A percentile compares a stretch with the other conserved stretches of the same genome.
Evolutionary conservation across 2,329 filamentous ascomycete species (phyloP).

Genomic region (Clarireedia monteithiana): DNA sequence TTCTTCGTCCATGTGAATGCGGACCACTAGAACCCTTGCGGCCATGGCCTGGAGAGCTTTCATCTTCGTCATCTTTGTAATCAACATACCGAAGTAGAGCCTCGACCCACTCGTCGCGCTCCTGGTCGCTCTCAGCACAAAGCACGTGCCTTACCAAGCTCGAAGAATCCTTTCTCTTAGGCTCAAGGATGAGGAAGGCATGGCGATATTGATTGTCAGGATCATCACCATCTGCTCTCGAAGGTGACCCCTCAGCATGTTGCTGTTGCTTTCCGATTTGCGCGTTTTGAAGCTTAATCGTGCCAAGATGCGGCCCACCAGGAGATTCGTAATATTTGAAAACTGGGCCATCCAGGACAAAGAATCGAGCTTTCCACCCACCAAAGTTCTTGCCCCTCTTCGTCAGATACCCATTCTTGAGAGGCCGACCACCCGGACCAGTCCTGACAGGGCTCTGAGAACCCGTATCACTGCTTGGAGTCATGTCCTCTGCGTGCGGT

Average conservation of each 20-base stretch:
- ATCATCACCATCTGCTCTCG: constrained; percentile 57
- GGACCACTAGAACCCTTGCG: constrained; percentile 34
- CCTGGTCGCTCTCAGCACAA: constrained; percentile 87
- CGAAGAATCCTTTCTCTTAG: constrained; percentile 89
- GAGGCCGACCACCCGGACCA: constrained; percentile 57
- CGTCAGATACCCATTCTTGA: constrained; percentile 85
- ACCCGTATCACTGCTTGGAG: constrained; percentile 31
- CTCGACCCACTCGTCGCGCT: constrained; percentile 92
- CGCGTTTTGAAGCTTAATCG: constrained; percentile 83
- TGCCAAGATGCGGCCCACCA: constrained; percentile 82
- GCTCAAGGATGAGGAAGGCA: constrained; percentile 89
- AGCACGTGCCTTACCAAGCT: constrained; percentile 87
- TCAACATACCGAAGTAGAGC: constrained; percentile 86
- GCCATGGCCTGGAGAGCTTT: constrained; percentile 39
- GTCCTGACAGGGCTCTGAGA: constrained; percentile 35
- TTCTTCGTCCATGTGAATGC: constrained; percentile 38
- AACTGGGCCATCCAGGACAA: constrained; percentile 60
- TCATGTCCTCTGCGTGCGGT: constrained; percentile 51
- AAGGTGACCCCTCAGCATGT: constrained; percentile 50
- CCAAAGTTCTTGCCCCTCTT: constrained; percentile 98
- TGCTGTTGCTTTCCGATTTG: constrained; percentile 88
- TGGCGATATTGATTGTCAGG: constrained; percentile 92
- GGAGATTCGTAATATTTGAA: constrained; percentile 89
- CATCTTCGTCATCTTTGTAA: constrained; percentile 52
- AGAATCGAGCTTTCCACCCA: constrained; percentile 86